Percentiles rank a stretch among this genome's conserved stretches.
Evolutionary conservation across 345 rosid genomes (phyloP).

Genomic region (Acer campestre): DNA sequence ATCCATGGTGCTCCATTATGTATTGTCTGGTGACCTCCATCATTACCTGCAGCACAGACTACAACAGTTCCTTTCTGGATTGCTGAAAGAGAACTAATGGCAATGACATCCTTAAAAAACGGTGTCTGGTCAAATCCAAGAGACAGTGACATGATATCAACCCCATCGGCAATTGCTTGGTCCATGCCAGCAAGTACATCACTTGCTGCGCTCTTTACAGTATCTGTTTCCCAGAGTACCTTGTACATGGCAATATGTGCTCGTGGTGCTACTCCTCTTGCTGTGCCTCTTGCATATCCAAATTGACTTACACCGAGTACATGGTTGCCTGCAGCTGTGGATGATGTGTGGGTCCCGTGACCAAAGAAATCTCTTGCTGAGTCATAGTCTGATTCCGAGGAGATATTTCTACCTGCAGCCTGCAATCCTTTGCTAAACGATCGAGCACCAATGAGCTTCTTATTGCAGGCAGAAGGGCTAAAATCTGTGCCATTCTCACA

Average conservation of each 20-base stretch:
- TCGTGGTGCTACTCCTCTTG: slow-evolving; percentile 42
- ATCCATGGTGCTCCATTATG: slow-evolving; percentile 52
- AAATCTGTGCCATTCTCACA: slow-evolving; percentile 34
- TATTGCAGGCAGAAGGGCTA: slow-evolving; percentile 30
- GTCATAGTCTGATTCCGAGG: slow-evolving; percentile 24
- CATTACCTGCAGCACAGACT: slow-evolving; percentile 53
- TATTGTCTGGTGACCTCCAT: slow-evolving; percentile 31
- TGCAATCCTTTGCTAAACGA: slow-evolving; percentile 31
- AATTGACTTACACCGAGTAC: slow-evolving; percentile 26
- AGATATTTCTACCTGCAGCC: slow-evolving; percentile 33
- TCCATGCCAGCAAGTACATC: slow-evolving; percentile 72
- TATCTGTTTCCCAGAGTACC: slow-evolving; percentile 29
- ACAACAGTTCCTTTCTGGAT: slow-evolving; percentile 48
- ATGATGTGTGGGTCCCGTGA: slow-evolving; percentile 50
- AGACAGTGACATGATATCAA: slow-evolving; percentile 61
- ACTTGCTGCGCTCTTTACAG: slow-evolving; percentile 20
- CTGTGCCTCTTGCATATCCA: slow-evolving; percentile 42
- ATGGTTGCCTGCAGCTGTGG: slow-evolving; percentile 36
- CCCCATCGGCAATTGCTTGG: slow-evolving; percentile 67
- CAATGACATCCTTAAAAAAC: slow-evolving; percentile 38
- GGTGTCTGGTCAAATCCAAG: slow-evolving; percentile 38
- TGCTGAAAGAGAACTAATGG: slow-evolving; percentile 59
- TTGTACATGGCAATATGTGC: slow-evolving; percentile 44
- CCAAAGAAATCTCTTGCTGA: slow-evolving; percentile 33
- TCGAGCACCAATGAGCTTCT: slow-evolving; percentile 45